A percentile compares a stretch with the other conserved stretches of the same genome.
These are phyloP conservation scores for Phialocephala subalpina DNA, from an alignment of 2,329 filamentous ascomycete genomes.

Conservation along the genomic window DNA sequence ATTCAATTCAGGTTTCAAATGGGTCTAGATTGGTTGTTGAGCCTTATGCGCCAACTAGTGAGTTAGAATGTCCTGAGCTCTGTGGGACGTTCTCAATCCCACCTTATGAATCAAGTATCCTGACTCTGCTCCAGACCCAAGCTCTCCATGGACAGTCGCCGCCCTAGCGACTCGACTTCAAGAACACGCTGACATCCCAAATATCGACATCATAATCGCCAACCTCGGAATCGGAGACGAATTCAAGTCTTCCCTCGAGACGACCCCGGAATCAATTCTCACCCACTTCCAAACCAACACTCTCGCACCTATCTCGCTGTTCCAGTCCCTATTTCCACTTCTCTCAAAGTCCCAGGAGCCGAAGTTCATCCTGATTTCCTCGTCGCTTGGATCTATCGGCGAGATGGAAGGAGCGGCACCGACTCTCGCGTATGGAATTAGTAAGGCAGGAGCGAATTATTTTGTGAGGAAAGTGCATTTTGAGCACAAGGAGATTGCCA, in stretches of 20 bases:
- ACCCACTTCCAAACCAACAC: constrained; percentile 54
- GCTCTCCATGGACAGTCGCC: constrained; percentile 41
- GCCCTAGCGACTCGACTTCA: background rate
- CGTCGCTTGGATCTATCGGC: constrained; percentile 37
- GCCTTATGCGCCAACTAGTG: background rate
- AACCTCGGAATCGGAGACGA: constrained; percentile 54
- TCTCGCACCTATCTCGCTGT: constrained; percentile 51
- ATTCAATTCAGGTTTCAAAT: constrained; percentile 27
- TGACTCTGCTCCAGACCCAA: constrained; percentile 33
- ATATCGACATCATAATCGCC: constrained; percentile 58
- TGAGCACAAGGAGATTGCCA: constrained; percentile 46
- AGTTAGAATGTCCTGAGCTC: no score
- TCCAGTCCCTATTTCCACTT: constrained; percentile 52
- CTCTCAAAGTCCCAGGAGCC: constrained; percentile 42
- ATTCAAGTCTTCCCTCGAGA: constrained; percentile 42
- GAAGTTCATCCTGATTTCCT: constrained; percentile 50
- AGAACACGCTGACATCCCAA: constrained; percentile 44
- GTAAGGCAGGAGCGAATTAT: constrained; percentile 51
- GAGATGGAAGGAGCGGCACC: constrained; percentile 29
- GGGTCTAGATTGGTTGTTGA: constrained; percentile 49
- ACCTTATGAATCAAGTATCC: no score
- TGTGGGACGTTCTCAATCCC: no score
- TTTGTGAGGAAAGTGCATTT: constrained; percentile 47
- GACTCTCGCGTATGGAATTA: constrained; percentile 50
- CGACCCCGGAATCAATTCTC: constrained; percentile 47